A percentile compares a stretch with the other conserved stretches of the same genome.
Conservation (phyloP, 768 basidiomycete species). For the Fibroporia radiculosa region DNA sequence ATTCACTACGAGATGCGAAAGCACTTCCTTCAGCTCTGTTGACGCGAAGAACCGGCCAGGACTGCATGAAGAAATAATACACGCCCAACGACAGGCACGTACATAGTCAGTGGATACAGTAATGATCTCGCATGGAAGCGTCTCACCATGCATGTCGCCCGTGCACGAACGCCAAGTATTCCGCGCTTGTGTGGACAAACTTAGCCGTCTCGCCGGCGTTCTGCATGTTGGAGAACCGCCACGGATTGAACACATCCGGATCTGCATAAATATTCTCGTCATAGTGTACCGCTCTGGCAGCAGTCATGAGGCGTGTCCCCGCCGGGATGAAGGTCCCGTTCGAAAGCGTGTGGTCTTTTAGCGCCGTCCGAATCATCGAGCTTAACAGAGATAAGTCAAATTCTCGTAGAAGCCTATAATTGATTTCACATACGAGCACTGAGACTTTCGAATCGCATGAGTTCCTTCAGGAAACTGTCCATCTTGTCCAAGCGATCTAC, state of each 20-base stretch:
- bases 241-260: conserved; percentile 12
- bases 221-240: conserved; percentile 10
- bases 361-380: conserved; percentile 4
- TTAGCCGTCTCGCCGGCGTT: not conserved
- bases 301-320: conserved; percentile 10
- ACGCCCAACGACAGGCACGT: no score
- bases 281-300: conserved; percentile 8
- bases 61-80: conserved; percentile 1
- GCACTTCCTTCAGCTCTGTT: conserved; percentile 12
- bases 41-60: conserved; percentile 13
- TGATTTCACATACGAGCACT: not conserved
- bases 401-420: not conserved
- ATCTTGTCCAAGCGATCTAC: not conserved
- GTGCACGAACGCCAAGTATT: conserved; percentile 3
- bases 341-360: conserved; percentile 12
- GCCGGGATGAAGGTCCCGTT: conserved; percentile 13
- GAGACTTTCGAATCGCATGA: not conserved
- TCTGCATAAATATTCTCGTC: conserved; percentile 10
- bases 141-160: conserved; percentile 5
- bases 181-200: conserved; percentile 1
- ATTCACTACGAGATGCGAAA: conserved; percentile 12
- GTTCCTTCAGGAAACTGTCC: conserved; percentile 7
- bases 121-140: no score
- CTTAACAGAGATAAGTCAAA: not conserved
- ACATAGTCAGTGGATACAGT: not conserved